phyloP scores from a whole-genome alignment of 2,329 filamentous ascomycete species.

The Akanthomyces uredinophilus region DNA sequence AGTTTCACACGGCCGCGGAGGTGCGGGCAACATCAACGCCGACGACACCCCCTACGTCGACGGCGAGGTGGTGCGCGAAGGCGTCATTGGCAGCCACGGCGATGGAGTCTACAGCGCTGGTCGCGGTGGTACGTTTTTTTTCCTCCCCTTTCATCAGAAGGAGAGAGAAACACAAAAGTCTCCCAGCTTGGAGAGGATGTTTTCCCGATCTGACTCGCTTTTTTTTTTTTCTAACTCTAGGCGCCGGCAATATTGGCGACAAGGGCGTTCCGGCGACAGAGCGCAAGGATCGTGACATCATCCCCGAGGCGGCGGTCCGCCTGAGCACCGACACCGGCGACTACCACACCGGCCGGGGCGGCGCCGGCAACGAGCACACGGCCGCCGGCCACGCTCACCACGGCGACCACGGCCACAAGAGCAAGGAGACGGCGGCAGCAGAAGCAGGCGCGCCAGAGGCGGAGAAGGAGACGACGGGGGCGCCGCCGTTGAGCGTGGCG shows the following conservation, averaged over 20 bases:
- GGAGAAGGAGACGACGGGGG: constrained; percentile 23
- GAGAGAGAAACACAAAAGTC: neutral
- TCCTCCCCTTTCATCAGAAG: no score
- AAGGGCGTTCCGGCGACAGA: constrained; percentile 31
- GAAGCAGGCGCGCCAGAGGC: constrained; percentile 19
- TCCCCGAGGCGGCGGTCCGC: constrained; percentile 49
- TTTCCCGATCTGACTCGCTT: no score
- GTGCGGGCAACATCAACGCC: constrained; percentile 55
- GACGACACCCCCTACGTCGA: constrained; percentile 57
- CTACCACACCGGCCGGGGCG: constrained; percentile 56
- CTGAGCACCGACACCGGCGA: constrained; percentile 43
- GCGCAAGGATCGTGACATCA: constrained; percentile 46
- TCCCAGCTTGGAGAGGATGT: no score
- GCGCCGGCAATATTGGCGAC: constrained; percentile 55
- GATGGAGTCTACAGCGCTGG: constrained; percentile 56
- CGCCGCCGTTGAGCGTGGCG: constrained; percentile 40
- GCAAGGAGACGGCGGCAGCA: constrained; percentile 16
- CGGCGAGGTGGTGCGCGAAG: constrained; percentile 55
- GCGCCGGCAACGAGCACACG: constrained; percentile 51
- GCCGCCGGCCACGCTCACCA: constrained; percentile 13
- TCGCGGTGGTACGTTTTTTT: constrained; percentile 45
- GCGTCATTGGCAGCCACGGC: constrained; percentile 49
- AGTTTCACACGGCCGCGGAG: constrained; percentile 57
- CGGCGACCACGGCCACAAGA: constrained; percentile 17
- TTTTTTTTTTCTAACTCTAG: constrained; percentile 27